Percentiles rank a stretch among this genome's conserved stretches.
Conservation (phyloP, 352 stramenopile genomes). For the Globisporangium solare region DNA sequence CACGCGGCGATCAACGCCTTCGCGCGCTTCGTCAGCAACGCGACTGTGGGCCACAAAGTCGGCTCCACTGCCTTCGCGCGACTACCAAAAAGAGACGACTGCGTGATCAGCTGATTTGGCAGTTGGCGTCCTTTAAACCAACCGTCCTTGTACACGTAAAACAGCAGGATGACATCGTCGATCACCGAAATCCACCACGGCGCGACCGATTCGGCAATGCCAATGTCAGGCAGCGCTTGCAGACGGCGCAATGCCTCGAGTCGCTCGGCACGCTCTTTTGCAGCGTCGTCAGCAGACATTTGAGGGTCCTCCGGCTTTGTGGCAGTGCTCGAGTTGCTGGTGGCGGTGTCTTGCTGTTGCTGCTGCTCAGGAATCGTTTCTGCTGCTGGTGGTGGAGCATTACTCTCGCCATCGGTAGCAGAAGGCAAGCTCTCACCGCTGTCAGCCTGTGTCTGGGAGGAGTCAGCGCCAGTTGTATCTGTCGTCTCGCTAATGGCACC, state of each 20-base stretch:
- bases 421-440: too few species aligned
- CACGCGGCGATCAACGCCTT: constrained; percentile 50
- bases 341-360: too few species aligned
- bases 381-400: too few species aligned
- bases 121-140: constrained; percentile 59
- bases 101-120: constrained; percentile 27
- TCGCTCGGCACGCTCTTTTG: constrained; percentile 19
- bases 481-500: neutral
- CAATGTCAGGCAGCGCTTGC: constrained; percentile 32
- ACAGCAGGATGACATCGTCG: constrained; percentile 70
- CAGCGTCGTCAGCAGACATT: neutral
- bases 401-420: too few species aligned
- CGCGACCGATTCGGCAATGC: constrained; percentile 25
- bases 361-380: too few species aligned
- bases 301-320: neutral
- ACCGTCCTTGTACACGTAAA: constrained; percentile 62
- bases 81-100: constrained; percentile 51
- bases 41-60: constrained; percentile 42
- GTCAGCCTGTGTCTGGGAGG: too few species aligned
- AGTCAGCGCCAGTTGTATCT: too few species aligned
- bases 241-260: constrained; percentile 39
- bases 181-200: constrained; percentile 78
- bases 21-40: constrained; percentile 44
- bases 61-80: constrained; percentile 25
- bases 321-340: neutral